Conservation (phyloP, 441 rosid species). For the Pelargonium citronellum region DNA sequence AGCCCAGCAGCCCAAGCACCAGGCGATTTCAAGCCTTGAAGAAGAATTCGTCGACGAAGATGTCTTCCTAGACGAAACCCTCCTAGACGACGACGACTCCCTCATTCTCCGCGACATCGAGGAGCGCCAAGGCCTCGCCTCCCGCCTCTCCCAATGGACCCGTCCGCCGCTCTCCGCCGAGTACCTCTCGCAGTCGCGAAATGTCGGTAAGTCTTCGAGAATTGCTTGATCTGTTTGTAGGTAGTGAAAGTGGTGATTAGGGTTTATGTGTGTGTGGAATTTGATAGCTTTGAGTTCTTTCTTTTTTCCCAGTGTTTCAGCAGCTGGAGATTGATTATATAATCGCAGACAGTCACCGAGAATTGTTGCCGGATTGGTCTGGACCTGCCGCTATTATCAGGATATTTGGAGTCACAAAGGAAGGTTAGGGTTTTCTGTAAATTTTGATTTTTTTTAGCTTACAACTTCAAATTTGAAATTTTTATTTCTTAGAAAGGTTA, state of each 20-base stretch:
- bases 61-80: slow-evolving; percentile 71
- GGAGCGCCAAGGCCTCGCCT: slow-evolving; percentile 58
- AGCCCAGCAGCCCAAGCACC: slow-evolving; percentile 42
- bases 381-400: slow-evolving; percentile 82
- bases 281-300: not conserved
- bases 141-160: slow-evolving; percentile 63
- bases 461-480: not conserved
- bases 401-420: slow-evolving; percentile 82
- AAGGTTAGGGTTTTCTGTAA: slow-evolving; percentile 43
- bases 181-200: slow-evolving; percentile 48
- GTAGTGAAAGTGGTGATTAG: not conserved
- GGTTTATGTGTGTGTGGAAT: slow-evolving; percentile 10
- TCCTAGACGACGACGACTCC: slow-evolving; percentile 57
- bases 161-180: slow-evolving; percentile 61
- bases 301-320: slow-evolving; percentile 54
- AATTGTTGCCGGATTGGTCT: slow-evolving; percentile 51
- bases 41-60: slow-evolving; percentile 87
- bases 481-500: not conserved
- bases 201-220: slow-evolving; percentile 45
- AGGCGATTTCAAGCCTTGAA: slow-evolving; percentile 35
- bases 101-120: slow-evolving; percentile 64
- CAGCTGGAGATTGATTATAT: slow-evolving; percentile 92
- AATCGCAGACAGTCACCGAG: slow-evolving; percentile 50
- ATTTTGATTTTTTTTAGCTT: not conserved
- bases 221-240: not conserved